Base-by-base conservation (phyloP, 768 basidiomycete species). In the Infundibulicybe gibba region DNA sequence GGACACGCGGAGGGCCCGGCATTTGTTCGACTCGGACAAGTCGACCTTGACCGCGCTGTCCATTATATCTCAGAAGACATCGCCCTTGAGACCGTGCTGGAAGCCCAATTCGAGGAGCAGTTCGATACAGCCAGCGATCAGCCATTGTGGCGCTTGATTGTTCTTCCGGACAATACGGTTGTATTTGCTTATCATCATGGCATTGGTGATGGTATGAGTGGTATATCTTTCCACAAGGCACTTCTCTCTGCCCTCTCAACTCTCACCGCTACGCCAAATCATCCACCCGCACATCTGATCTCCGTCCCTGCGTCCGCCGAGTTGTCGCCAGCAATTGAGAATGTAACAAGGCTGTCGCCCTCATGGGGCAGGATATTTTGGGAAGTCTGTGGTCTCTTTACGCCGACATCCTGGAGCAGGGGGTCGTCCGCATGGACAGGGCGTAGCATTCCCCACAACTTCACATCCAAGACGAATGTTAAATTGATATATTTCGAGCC, bases 161-260 rank as follows among this genome's bases (percentile, higher is more conserved):
- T 74, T 8, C 44, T 67, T 13, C 49, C 41, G 13, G 64, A 67
- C 41, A 53, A 58, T 20, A 68, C 59, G 1, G 57, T 72, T 31
- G 43, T 64, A 8, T 68, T 70, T 45, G 61, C 57, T n/a, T 68
- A 60, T 44, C 64, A 71, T 41, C 72, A 74, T 44, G 49, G 50
- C 47, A 63, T 73, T 40, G 69, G 66, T 3, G 72, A 74, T 47
- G 72, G 70, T 1, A 57, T 65, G 49, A 71, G 70, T 45, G 64
- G 66, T 3, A 45, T 66, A 32, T 65, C 67, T 0, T 69, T 72
- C 44, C 72, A 71, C 48, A 54, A 53, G 19, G 46, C 61, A 11
- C 58, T 74, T 15, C 50, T 65, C 6, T 20, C 47, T 3, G 63
- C 68, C 3, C 57, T 74, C 1, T 58, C 62, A 43, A 40, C 49